Percentiles rank a stretch among this genome's conserved stretches.
Conservation (phyloP, 345 rosid species). For the Microthlaspi erraticum region DNA sequence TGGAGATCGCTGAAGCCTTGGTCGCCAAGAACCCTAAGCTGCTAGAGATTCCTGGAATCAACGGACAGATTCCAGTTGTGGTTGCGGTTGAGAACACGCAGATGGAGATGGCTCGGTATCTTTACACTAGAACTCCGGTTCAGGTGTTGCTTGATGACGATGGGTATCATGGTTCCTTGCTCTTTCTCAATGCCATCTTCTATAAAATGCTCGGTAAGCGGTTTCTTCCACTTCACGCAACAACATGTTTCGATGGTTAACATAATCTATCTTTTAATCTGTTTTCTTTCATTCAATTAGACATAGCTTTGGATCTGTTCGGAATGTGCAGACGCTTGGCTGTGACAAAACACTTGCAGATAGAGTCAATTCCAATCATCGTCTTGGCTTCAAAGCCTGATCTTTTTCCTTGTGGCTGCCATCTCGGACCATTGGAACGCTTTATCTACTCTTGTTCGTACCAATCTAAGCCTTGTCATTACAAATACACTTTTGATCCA, state of each 20-base stretch:
- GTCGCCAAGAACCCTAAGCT: constrained; percentile 43
- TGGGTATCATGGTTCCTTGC: constrained; percentile 39
- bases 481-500: background rate
- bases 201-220: constrained; percentile 42
- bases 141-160: constrained; percentile 39
- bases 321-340: constrained; percentile 39
- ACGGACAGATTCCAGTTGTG: constrained; percentile 41
- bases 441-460: constrained; percentile 42
- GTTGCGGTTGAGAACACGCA: constrained; percentile 43
- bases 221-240: constrained; percentile 28
- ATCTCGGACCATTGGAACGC: constrained; percentile 40
- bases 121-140: constrained; percentile 41
- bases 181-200: constrained; percentile 40
- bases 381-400: constrained; percentile 48
- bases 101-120: constrained; percentile 46
- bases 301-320: constrained; percentile 44
- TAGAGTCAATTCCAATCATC: constrained; percentile 44
- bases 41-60: constrained; percentile 43
- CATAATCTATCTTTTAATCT: constrained; percentile 9
- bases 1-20: constrained; percentile 40
- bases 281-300: constrained; percentile 14
- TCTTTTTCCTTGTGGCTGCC: constrained; percentile 41
- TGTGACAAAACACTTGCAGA: constrained; percentile 43
- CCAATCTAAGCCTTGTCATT: constrained; percentile 3
- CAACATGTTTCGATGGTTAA: background rate